Conservation (phyloP, 176 grass and related monocot genomes). For the Juncus effusus region DNA sequence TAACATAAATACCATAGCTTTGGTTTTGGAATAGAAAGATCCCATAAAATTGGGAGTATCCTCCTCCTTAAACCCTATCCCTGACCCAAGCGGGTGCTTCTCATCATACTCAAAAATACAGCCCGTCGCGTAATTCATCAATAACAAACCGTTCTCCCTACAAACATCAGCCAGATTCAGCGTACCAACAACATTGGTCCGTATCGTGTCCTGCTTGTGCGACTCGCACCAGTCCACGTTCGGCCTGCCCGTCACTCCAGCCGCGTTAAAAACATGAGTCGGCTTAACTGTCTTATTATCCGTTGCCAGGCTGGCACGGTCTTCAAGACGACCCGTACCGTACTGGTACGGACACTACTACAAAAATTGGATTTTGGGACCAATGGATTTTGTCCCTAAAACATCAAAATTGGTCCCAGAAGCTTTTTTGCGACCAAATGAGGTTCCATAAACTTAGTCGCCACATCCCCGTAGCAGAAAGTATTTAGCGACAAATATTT, state of each 20-base stretch:
- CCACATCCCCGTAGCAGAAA: no score
- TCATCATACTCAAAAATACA: conserved; percentile 70
- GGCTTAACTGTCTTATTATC: conserved; percentile 65
- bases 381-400: no score
- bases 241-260: conserved; percentile 65
- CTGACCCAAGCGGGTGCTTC: conserved; percentile 48
- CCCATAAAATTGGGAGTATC: conserved; percentile 59
- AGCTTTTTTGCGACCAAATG: no score
- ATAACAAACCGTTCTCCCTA: conserved; percentile 48
- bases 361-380: no score
- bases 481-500: no score
- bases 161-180: conserved; percentile 74
- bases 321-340: conserved; percentile 61
- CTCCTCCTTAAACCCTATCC: conserved; percentile 67
- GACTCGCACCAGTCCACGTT: conserved; percentile 81
- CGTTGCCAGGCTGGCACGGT: conserved; percentile 39
- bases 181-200: conserved; percentile 63
- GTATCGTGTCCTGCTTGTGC: conserved; percentile 70
- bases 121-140: conserved; percentile 73
- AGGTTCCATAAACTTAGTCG: no score
- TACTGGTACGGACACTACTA: conserved; percentile 35
- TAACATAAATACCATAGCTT: conserved; percentile 47
- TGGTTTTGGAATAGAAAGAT: conserved; percentile 72
- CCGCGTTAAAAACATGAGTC: conserved; percentile 78
- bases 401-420: no score